Conservation (phyloP, 2,329 filamentous ascomycete genomes). For the Ophiocordyceps camponoti-saundersi region DNA sequence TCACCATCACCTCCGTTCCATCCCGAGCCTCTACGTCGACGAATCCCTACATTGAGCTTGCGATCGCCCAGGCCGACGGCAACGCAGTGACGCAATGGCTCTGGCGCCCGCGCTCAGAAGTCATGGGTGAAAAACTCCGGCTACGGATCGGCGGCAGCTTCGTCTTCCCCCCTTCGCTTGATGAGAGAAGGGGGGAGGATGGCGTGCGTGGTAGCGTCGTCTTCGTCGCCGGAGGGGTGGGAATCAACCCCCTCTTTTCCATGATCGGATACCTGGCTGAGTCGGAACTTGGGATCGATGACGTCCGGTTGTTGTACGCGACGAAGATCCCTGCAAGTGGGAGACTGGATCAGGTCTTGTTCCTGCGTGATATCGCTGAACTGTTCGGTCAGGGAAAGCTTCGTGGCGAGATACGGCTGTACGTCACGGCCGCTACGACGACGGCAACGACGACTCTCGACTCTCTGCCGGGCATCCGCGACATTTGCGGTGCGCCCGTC, state of each 20-base stretch:
- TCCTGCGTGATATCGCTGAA: constrained; percentile 27
- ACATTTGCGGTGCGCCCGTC: constrained; percentile 3
- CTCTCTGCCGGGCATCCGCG: not conserved
- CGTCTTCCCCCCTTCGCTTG: constrained; percentile 49
- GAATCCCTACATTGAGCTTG: constrained; percentile 44
- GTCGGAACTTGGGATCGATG: constrained; percentile 2
- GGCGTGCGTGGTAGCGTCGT: constrained; percentile 35
- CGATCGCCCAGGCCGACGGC: constrained; percentile 51
- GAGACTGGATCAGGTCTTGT: constrained; percentile 23
- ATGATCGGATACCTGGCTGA: constrained; percentile 47
- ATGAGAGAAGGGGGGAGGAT: no score
- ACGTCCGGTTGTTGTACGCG: constrained; percentile 49
- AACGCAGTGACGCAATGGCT: constrained; percentile 67
- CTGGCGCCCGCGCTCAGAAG: constrained; percentile 39
- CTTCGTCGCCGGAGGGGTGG: constrained; percentile 67
- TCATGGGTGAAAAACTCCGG: constrained; percentile 39
- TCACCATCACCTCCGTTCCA: constrained; percentile 72
- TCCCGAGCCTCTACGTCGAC: constrained; percentile 27
- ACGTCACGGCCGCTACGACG: constrained; percentile 19
- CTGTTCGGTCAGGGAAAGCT: constrained; percentile 22
- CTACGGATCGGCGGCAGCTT: constrained; percentile 72
- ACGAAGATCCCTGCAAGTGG: constrained; percentile 18
- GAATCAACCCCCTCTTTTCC: constrained; percentile 66
- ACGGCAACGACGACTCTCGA: not conserved
- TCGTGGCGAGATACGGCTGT: constrained; percentile 25